Conservation (phyloP, 2,329 filamentous ascomycete species). For the Verruconis gallopava region DNA sequence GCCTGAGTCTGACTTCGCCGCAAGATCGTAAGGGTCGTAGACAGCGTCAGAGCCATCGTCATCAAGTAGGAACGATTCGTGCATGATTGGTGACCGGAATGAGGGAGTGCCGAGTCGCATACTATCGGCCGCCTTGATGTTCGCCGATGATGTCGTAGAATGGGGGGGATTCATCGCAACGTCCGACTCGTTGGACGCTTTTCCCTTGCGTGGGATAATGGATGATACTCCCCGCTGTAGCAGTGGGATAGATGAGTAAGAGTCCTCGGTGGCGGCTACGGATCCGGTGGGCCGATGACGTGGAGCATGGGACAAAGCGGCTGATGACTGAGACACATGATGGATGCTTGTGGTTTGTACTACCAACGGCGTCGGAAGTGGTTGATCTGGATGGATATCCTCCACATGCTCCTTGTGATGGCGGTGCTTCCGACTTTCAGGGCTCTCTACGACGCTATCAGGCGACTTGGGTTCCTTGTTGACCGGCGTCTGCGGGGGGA, state of each 20-base stretch:
- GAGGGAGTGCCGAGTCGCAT: conserved; percentile 32
- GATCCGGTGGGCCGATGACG: conserved; percentile 14
- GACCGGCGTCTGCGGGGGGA: not conserved
- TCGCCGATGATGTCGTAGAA: conserved; percentile 35
- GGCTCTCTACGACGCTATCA: conserved; percentile 1
- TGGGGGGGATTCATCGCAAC: not conserved
- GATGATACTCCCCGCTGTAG: conserved; percentile 49
- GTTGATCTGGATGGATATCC: conserved; percentile 11
- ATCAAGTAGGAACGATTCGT: conserved; percentile 36
- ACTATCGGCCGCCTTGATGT: conserved; percentile 37
- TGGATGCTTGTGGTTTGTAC: conserved; percentile 23
- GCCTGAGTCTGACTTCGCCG: conserved; percentile 33
- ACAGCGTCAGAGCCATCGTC: conserved; percentile 37
- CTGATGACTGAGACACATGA: conserved; percentile 14
- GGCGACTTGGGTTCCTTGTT: conserved; percentile 1
- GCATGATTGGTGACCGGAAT: conserved; percentile 20
- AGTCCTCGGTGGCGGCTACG: conserved; percentile 52
- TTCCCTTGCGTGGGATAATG: not conserved
- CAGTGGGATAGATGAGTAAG: conserved; percentile 64
- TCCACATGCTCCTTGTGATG: conserved; percentile 9
- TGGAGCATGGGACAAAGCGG: not conserved
- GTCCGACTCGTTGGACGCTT: no score
- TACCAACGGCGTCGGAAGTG: conserved; percentile 12
- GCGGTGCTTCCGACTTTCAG: not conserved
- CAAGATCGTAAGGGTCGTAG: conserved; percentile 35